Base-by-base conservation (phyloP, 2,329 filamentous ascomycete species). In the Scorias spongiosa region DNA sequence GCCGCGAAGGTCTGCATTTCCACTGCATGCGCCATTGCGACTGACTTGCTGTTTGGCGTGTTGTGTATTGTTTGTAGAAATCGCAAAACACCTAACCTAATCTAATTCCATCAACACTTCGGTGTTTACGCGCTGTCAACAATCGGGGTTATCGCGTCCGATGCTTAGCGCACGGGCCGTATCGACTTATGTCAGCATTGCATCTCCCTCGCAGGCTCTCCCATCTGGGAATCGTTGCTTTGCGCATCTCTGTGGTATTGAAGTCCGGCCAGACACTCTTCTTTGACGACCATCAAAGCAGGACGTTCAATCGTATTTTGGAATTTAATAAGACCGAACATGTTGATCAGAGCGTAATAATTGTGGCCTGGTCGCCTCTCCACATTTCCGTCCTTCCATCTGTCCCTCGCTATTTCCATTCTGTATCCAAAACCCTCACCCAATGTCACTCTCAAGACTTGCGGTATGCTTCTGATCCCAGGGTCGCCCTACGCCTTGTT, bases 1-100 rank as follows among this genome's bases (percentile, higher is more conserved):
- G 79, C 81, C 51, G 86, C 78, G 51, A 79, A 80, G 12, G 81
- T 82, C 52, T 72, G 68, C 66, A 75, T 71, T 46, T 63, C 63
- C 12, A 63, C 74, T 69, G 59, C 45, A 41, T 42, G 18, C 17
- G 53, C 49, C 58, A 63, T 62, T 26, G 20, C 20, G 20, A 26
- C 20, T 4, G 20, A 26, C 20, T 26, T 7, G 7, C 20, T 7
- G 20, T 26, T 26, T 26, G 20, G 20, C 20, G 20, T 26, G 7
- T 26, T 26, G 7, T 26, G 20, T 3, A 26, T 26, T 26, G 20
- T 26, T 26, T 26, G 7, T 3, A 26, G 20, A 26, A 26, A 26
- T 26, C 20, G 20, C 20, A 26, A 26, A 26, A 26, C n/a, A 37
- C 48, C 37, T 9, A 9, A 37, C 48, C 37, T 9, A 9, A 12